Conservation (phyloP, 495 filamentous ascomycete genomes). For the Eremomyces bilateralis region DNA sequence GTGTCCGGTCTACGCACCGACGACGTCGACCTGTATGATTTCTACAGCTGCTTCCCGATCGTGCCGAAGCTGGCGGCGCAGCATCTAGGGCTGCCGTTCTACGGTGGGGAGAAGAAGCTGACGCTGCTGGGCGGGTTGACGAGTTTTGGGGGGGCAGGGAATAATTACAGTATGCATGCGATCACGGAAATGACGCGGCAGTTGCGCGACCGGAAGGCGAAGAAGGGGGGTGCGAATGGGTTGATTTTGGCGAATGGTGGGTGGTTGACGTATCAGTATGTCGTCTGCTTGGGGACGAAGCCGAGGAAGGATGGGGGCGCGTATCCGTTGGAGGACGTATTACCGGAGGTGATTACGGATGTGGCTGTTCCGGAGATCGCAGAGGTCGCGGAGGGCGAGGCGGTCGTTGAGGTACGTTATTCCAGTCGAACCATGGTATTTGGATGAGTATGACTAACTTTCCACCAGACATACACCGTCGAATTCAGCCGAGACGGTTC, state of each 20-base stretch:
- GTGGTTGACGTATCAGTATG: conserved; percentile 30
- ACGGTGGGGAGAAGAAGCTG: conserved; percentile 21
- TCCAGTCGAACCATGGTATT: no score
- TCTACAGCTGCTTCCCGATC: conserved; percentile 40
- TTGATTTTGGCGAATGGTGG: conserved; percentile 35
- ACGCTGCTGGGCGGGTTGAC: conserved; percentile 34
- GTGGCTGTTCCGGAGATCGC: conserved; percentile 17
- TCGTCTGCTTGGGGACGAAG: conserved; percentile 24
- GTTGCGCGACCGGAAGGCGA: no score
- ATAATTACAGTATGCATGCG: conserved; percentile 36
- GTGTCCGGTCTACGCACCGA: conserved; percentile 17
- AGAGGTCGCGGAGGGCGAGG: conserved; percentile 22
- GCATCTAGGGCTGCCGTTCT: conserved; percentile 26
- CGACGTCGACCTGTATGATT: conserved; percentile 30
- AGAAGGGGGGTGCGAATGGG: conserved; percentile 19
- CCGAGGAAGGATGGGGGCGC: conserved; percentile 18
- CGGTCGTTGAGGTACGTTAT: conserved; percentile 27
- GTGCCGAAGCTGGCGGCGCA: conserved; percentile 33
- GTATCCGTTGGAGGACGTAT: conserved; percentile 23
- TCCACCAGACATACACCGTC: conserved; percentile 34
- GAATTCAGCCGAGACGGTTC: conserved; percentile 26
- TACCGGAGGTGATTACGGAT: conserved; percentile 15
- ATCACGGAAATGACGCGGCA: conserved; percentile 27
- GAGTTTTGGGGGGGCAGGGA: conserved; percentile 35
- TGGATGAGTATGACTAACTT: no score